A percentile compares a stretch with the other conserved stretches of the same genome.
Conservation (phyloP, 129 eudicot genomes). For the Arctium minus region DNA sequence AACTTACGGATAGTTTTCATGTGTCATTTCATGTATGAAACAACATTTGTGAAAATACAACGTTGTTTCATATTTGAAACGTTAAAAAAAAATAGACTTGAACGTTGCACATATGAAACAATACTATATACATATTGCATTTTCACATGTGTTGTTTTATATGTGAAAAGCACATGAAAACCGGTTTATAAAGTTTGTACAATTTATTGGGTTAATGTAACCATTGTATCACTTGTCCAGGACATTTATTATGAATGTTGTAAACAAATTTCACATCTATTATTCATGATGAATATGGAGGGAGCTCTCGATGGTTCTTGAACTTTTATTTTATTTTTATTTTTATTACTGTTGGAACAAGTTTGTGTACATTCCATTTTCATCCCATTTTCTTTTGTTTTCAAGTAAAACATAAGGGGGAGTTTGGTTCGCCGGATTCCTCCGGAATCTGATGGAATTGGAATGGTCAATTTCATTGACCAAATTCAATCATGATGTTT, state of each 20-base stretch:
- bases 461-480: too few relatives aligned
- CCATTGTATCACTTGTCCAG: not conserved
- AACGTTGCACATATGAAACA: not conserved
- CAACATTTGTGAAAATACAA: not conserved
- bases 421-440: too few relatives aligned
- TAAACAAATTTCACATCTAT: not conserved
- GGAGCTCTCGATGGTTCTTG: not conserved
- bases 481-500: too few relatives aligned
- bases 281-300: not conserved
- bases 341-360: not conserved
- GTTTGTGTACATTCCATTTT: not conserved
- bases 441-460: too few relatives aligned
- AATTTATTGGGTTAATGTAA: not conserved
- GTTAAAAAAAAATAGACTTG: too few relatives aligned
- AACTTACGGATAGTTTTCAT: not conserved
- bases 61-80: not conserved
- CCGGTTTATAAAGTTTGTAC: not conserved
- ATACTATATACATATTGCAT: too few relatives aligned
- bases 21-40: not conserved
- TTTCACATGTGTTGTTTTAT: too few relatives aligned
- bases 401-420: not conserved
- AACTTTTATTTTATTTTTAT: not conserved
- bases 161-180: not conserved
- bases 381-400: not conserved
- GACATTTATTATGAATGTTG: not conserved